Percentiles rank a stretch among this genome's conserved stretches.
Conservation (phyloP, 2,329 filamentous ascomycete genomes). For the Gnomoniopsis smithogilvyi region DNA sequence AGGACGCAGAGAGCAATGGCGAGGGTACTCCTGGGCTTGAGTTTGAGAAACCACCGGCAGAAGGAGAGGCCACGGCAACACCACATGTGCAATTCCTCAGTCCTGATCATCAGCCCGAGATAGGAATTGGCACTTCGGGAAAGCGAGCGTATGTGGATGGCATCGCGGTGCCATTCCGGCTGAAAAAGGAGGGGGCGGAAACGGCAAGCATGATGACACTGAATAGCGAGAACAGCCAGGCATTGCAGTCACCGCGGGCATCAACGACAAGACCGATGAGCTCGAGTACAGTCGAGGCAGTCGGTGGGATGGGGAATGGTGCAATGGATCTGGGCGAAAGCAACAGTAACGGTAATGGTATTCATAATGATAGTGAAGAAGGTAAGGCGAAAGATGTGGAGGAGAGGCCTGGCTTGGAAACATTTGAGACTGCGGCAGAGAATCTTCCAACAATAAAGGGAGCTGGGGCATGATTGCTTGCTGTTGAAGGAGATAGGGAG, state of each 20-base stretch:
- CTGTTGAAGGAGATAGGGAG: too few relatives aligned
- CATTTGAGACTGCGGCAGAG: conserved; percentile 52
- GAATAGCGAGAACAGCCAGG: conserved; percentile 37
- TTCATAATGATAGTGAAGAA: neutral
- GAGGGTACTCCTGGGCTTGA: conserved; percentile 24
- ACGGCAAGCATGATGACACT: conserved; percentile 71
- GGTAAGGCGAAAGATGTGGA: neutral
- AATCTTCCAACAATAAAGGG: conserved; percentile 31
- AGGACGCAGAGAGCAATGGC: conserved; percentile 28
- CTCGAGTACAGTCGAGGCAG: conserved; percentile 11
- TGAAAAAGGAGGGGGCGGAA: conserved; percentile 56
- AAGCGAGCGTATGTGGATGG: conserved; percentile 66
- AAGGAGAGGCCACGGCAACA: conserved; percentile 19
- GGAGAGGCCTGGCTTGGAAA: conserved; percentile 44
- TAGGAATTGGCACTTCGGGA: conserved; percentile 44
- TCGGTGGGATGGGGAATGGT: conserved; percentile 26
- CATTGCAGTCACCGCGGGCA: conserved; percentile 25
- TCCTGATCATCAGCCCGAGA: conserved; percentile 37
- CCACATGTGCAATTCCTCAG: conserved; percentile 35
- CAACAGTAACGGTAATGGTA: conserved; percentile 2
- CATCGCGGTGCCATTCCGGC: conserved; percentile 70
- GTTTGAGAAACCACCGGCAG: too few relatives aligned
- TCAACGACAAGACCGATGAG: conserved; percentile 33
- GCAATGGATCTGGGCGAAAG: conserved; percentile 11
- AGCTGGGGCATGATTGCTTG: neutral